These are phyloP conservation scores for Ambrosiella beaveri DNA, from an alignment of 2,329 filamentous ascomycete species.

Conservation along the genomic window DNA sequence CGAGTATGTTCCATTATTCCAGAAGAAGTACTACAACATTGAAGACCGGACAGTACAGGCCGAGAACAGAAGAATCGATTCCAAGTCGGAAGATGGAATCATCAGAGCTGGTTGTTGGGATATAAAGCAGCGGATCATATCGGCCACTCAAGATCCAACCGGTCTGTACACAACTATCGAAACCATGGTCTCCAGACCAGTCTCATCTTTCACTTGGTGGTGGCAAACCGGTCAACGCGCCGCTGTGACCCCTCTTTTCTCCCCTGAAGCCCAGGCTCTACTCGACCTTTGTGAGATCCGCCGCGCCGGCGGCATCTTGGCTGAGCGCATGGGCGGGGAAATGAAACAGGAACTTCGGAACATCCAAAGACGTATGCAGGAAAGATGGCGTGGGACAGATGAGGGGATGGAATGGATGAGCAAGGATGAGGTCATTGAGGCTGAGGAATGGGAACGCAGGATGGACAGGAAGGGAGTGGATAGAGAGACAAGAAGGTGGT, in stretches of 20 bases:
- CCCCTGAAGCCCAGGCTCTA: conserved; percentile 1
- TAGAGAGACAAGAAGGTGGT: too few relatives aligned
- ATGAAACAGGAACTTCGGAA: too few relatives aligned
- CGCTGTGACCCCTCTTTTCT: conserved; percentile 3
- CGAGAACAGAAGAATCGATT: background rate
- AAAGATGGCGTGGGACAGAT: too few relatives aligned
- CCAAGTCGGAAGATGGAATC: background rate
- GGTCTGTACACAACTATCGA: background rate
- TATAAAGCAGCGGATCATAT: background rate
- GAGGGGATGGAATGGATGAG: too few relatives aligned
- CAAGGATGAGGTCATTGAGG: too few relatives aligned
- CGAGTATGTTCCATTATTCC: background rate
- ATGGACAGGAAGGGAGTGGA: too few relatives aligned
- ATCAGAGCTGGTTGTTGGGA: background rate
- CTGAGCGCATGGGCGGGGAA: too few relatives aligned
- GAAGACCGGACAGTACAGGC: background rate
- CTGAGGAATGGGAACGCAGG: too few relatives aligned
- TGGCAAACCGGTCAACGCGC: conserved; percentile 6
- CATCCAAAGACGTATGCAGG: too few relatives aligned
- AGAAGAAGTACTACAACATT: background rate
- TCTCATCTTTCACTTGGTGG: conserved; percentile 7
- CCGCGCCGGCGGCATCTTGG: too few relatives aligned
- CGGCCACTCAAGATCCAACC: background rate
- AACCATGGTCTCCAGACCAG: background rate
- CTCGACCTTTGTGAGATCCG: background rate